Base-by-base conservation (phyloP, 345 rosid species). In the Clausena lansium region DNA sequence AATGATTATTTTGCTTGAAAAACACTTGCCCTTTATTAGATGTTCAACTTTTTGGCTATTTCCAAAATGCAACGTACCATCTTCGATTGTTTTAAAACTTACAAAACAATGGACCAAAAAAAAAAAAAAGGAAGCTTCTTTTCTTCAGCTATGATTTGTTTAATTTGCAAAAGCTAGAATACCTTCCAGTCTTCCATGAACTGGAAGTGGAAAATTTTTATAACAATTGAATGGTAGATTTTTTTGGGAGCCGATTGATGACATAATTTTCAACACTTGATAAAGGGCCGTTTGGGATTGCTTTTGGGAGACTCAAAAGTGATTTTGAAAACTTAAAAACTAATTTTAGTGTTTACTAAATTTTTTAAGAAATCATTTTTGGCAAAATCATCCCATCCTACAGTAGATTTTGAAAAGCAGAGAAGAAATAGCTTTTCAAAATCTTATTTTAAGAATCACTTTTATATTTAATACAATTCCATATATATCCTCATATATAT, bases 141-240 rank as follows among this genome's bases (percentile, higher is more conserved):
- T 60, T 70, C 70, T 60, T 52, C 30, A 59, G 59, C 70, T 70
- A 41, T 28, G 39, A 19, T 74, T 74, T 68, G 81, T 68, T 79
- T 30, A 17, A 76, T 66, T 57, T 74, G 38, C 50, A 35, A 32
- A 69, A 77, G 60, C 22, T 75, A 33, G 77, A 36, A 45, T 66
- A 61, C 59, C 20, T 61, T 61, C 59, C 58, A 41, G 41, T 36
- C 20, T 61, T 61, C 59, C 58, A 61, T 39, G 77, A 41, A 74
- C 54, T 28, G 41, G 10, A 60, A 28, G 27, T 60, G 36, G 8
- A 27, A 59, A 38, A 25, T 0, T 24, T 60, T 5, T 19, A 22
- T 9, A 71, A 30, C 7, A 30, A 71, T 71, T 58, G 17, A 58
- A 57, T 58, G 35, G 24, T 36, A 50, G 4, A 25, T 45, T 72